Base-by-base conservation (phyloP, 2,329 filamentous ascomycete species). In the Cladosporium velox region DNA sequence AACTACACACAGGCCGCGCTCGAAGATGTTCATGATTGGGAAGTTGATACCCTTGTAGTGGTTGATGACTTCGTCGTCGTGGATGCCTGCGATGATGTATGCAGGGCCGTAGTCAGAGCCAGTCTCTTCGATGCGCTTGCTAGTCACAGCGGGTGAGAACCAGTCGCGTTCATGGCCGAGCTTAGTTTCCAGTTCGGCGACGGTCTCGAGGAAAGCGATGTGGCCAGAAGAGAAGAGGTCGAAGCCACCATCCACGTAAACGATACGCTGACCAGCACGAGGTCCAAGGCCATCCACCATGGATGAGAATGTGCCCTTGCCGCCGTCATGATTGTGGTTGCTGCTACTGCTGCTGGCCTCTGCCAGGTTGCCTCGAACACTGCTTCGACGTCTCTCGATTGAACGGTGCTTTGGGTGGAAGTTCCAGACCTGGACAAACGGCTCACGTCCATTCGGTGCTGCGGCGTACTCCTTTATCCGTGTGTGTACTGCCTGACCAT, bases 11-110 rank as follows among this genome's bases (percentile, higher is more conserved):
- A 99, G 87, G 1, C 93, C 93, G 51, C 95, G 90, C 83, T 99
- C 95, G 74, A 94, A 97, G 66, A 97, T 93, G 82, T 98, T 99
- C 95, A 99, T 99, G 81, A 99, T 98, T 30, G 95, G 95, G 77
- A 97, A 99, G 81, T 99, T 99, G 73, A 97, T 86, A 41, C 95
- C 94, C 80, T 98, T 98, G 91, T 93, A 96, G 73, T 90, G 84
- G 79, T 99, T 99, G 79, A 99, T 96, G 67, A 96, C 93, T 70
- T 90, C 88, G 77, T 99, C 95, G 74, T 97, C 91, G 79, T 99
- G 95, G 28, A 99, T 89, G 59, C 95, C 95, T 2, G 92, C 93
- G 52, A 98, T 87, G n/a, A 99, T 86, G 76, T 92, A 98, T 7
- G 89, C 90, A 0, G 93, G 92, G 0, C 87, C 84, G 74, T 96